Evolutionary conservation across 2,329 filamentous ascomycete genomes (phyloP), one percentile per base, ranked within the genome.

Genomic region (Didymella sp.): DNA sequence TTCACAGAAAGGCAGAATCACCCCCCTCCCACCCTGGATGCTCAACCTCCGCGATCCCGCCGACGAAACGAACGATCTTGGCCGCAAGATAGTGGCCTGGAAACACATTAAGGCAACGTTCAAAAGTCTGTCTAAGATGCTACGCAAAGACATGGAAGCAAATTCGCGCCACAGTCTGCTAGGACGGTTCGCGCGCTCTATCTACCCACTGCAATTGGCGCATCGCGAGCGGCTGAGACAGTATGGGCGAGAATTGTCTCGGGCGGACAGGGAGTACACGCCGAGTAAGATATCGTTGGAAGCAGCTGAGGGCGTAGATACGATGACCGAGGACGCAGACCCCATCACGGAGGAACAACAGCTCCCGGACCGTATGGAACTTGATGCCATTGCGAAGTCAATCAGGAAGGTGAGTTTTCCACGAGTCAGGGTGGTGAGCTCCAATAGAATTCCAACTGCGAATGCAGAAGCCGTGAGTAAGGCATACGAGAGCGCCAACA

Each of bases 41-140:
- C 75, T 87, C 46, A 83, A 77, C 56, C 74, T 88, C 13, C 84
- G 86, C 70, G 85, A 88, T 63, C 86, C 86, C 0, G 82, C 83
- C 7, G 80, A 87, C 64, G 77, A 79, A 19, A 77, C 78, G 64
- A 86, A 86, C 67, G 83, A 88, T 64, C 76, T 87, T 1, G 85
- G 85, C 30, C 73, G 75, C 40, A 79, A 79, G 50, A 78, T 74
- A 41, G 73, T 78, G 51, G 77, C 77, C 13, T 82, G 84, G 58
- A 78, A 78, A 56, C 80, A 86, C 55, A 64, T 87, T 15, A 77
- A 82, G 57, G 58, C 53, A 12, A 81, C 78, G 0, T 78, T 85
- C 27, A 44, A 21, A 13, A n/a, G 33, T 11, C 59, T 76, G 21
- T 22, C 19, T 15, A 24, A 25, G 8, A n/a, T 56, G 7, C 57